These are phyloP conservation scores for Jimgerdemannia flammicorona DNA, from an alignment of 192 early-diverging fungal genomes.

Conservation along the genomic window DNA sequence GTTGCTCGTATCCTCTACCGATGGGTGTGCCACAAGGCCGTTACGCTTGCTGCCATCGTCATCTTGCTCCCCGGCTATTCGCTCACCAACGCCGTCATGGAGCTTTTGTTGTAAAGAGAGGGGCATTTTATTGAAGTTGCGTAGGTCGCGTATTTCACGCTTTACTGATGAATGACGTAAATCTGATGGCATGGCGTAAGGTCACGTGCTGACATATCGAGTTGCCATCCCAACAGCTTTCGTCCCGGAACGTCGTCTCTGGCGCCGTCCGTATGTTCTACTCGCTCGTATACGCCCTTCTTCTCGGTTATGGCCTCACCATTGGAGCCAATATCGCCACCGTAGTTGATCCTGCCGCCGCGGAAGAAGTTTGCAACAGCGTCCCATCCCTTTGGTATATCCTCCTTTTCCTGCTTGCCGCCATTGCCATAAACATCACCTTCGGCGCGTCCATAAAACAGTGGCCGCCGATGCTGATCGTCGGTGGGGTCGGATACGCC, in stretches of 20 bases:
- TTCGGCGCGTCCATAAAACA: constrained; percentile 56
- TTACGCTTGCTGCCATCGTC: constrained; percentile 35
- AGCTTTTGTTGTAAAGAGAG: too few species aligned
- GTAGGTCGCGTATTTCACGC: too few species aligned
- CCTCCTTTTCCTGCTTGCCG: constrained; percentile 34
- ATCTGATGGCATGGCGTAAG: too few species aligned
- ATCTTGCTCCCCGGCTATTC: constrained; percentile 70
- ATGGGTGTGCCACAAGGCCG: constrained; percentile 27
- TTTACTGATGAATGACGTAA: too few species aligned
- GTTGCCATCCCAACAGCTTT: too few species aligned
- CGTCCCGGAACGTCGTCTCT: constrained; percentile 84
- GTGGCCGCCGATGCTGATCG: constrained; percentile 69
- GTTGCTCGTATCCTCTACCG: constrained; percentile 19
- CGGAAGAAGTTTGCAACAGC: neutral
- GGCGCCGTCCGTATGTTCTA: constrained; percentile 83
- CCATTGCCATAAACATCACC: constrained; percentile 44
- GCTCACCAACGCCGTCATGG: constrained; percentile 82
- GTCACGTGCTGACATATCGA: too few species aligned
- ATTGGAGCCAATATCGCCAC: constrained; percentile 44
- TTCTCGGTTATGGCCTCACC: constrained; percentile 71
- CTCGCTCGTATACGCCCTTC: constrained; percentile 74
- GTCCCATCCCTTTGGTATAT: constrained; percentile 32
- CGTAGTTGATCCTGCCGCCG: constrained; percentile 29
- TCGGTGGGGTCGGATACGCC: constrained; percentile 65
- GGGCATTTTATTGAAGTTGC: too few species aligned